A percentile compares a stretch with the other conserved stretches of the same genome.
These are phyloP conservation scores for Trichoderma guizhouense DNA, from an alignment of 2,329 filamentous ascomycete species.

Conservation along the genomic window DNA sequence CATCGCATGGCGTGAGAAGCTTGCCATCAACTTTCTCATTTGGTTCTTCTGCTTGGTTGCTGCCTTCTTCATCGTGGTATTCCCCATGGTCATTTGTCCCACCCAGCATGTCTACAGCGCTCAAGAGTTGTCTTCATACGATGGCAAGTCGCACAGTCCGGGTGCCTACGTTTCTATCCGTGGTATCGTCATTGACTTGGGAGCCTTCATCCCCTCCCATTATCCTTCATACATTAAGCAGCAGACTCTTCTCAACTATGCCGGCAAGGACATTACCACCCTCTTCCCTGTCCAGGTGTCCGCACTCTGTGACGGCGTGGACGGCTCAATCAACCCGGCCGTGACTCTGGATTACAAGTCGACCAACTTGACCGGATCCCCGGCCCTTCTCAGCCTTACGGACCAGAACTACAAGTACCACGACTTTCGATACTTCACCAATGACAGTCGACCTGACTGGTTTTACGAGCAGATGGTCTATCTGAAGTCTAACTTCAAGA, in stretches of 20 bases:
- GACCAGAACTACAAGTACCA: conserved; percentile 81
- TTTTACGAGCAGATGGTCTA: conserved; percentile 83
- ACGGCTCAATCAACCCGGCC: conserved; percentile 60
- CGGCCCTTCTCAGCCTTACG: conserved; percentile 59
- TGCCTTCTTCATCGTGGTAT: conserved; percentile 85
- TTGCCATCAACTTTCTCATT: conserved; percentile 97
- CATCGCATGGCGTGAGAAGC: conserved; percentile 91
- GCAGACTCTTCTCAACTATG: conserved; percentile 71
- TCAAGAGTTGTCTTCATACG: conserved; percentile 67
- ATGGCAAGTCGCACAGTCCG: conserved; percentile 64
- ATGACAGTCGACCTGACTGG: conserved; percentile 85
- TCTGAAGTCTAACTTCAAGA: conserved; percentile 75
- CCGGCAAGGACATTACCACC: conserved; percentile 78
- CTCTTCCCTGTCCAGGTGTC: conserved; percentile 95
- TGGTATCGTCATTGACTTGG: conserved; percentile 83
- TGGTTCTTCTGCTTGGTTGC: conserved; percentile 79
- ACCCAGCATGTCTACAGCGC: conserved; percentile 84
- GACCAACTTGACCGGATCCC: conserved; percentile 69
- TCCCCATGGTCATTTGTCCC: conserved; percentile 86
- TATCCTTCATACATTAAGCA: conserved; percentile 60
- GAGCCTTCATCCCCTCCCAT: conserved; percentile 68
- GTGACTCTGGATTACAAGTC: conserved; percentile 83
- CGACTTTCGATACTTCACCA: conserved; percentile 83
- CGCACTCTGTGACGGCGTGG: conserved; percentile 77
- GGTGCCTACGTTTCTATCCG: conserved; percentile 77